Evolutionary conservation across 2,329 filamentous ascomycete species (phyloP).

Genomic region (Nigrospora oryzae): DNA sequence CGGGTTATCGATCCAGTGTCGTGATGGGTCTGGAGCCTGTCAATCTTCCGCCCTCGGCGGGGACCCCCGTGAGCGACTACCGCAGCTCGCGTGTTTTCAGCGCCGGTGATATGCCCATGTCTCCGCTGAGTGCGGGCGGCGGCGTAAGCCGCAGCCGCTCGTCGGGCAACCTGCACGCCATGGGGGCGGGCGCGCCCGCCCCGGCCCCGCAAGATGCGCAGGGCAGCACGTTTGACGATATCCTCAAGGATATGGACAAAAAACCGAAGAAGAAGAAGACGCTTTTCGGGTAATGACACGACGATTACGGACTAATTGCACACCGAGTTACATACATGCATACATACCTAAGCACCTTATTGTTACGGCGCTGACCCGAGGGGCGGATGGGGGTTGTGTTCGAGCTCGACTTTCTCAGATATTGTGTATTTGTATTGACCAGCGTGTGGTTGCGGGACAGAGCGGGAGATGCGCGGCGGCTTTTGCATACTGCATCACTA

Average conservation of each 20-base stretch:
- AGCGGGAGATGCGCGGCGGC: too few species aligned
- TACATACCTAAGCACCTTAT: too few species aligned
- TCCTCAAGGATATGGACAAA: conserved; percentile 21
- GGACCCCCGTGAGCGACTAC: conserved; percentile 5
- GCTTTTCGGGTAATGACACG: conserved; percentile 14
- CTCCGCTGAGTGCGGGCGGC: conserved; percentile 4
- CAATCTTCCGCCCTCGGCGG: conserved; percentile 9
- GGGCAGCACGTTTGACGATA: conserved; percentile 25
- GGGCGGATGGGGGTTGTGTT: too few species aligned
- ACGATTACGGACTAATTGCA: too few species aligned
- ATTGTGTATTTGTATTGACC: too few species aligned
- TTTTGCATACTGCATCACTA: too few species aligned
- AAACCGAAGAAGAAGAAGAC: conserved; percentile 25
- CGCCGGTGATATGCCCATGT: conserved; percentile 13
- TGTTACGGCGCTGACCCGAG: too few species aligned
- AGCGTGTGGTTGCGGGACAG: too few species aligned
- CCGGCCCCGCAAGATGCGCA: conserved; percentile 7
- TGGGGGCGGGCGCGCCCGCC: conserved; percentile 9
- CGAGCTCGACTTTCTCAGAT: too few species aligned
- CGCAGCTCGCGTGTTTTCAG: conserved; percentile 16
- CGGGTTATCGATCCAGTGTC: conserved; percentile 20
- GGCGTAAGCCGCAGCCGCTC: conserved; percentile 17
- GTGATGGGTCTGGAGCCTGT: conserved; percentile 23
- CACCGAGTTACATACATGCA: too few species aligned
- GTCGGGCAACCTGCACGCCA: conserved; percentile 18